Evolutionary conservation across 2,329 filamentous ascomycete genomes (phyloP).

Genomic region (Dactylellina drechsleri): DNA sequence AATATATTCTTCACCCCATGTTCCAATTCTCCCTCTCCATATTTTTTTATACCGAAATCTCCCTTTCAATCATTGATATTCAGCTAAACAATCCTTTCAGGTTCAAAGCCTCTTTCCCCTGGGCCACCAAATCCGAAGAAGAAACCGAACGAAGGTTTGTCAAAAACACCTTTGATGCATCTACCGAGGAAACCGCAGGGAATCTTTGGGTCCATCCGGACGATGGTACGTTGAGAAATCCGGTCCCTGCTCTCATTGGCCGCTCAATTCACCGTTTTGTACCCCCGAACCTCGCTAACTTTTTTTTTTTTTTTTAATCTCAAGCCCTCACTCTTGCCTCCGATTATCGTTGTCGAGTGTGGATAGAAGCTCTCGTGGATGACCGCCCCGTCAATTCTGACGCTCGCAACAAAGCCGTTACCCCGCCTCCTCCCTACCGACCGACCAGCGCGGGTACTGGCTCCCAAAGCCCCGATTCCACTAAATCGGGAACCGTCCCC

Average conservation of each 20-base stretch:
- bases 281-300: neutral
- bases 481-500: constrained; percentile 66
- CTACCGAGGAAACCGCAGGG: constrained; percentile 81
- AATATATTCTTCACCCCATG: constrained; percentile 18
- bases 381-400: constrained; percentile 74
- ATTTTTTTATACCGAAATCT: neutral
- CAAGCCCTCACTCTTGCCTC: constrained; percentile 82
- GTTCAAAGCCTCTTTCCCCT: constrained; percentile 88
- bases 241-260: neutral
- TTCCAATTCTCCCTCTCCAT: neutral
- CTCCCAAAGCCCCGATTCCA: constrained; percentile 58
- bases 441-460: constrained; percentile 57
- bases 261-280: constrained; percentile 37
- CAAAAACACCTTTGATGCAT: constrained; percentile 79
- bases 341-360: constrained; percentile 78
- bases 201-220: constrained; percentile 95
- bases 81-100: constrained; percentile 36
- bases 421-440: constrained; percentile 75
- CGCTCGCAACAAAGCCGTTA: constrained; percentile 77
- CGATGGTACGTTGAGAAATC: constrained; percentile 66
- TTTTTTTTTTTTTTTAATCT: neutral
- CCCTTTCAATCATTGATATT: neutral
- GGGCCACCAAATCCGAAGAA: constrained; percentile 77
- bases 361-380: constrained; percentile 93
- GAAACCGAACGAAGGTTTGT: constrained; percentile 82